Evolutionary conservation across 106 monocot genomes (phyloP).

Genomic region (Ottelia alismoides): DNA sequence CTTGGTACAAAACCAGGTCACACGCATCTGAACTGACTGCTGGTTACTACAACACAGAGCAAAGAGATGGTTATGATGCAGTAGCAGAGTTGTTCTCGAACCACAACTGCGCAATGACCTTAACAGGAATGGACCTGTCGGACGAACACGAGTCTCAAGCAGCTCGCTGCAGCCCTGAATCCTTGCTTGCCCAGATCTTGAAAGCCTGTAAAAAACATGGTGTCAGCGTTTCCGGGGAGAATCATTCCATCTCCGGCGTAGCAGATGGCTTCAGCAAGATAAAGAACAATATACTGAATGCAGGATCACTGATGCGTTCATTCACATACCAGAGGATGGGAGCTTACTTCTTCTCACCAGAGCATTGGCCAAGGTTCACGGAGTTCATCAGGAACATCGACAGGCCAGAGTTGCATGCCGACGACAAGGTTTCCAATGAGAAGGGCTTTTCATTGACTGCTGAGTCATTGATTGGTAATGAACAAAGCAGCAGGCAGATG

Average conservation of each 20-base stretch:
- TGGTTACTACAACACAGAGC: conserved; percentile 40
- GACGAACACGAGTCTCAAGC: conserved; percentile 16
- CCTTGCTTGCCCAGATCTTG: conserved; percentile 32
- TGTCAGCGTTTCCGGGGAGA: conserved; percentile 49
- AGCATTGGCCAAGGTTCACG: conserved; percentile 14
- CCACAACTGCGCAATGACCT: conserved; percentile 23
- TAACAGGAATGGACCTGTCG: conserved; percentile 32
- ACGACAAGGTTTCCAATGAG: not conserved
- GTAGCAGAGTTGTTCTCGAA: conserved; percentile 35
- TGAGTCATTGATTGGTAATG: not conserved
- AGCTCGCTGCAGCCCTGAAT: conserved; percentile 27
- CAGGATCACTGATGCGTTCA: not conserved
- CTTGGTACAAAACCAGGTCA: conserved; percentile 35
- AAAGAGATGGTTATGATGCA: conserved; percentile 39
- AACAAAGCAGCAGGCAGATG: too few relatives aligned
- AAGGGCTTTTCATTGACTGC: not conserved
- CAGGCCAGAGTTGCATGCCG: conserved; percentile 1
- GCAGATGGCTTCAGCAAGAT: conserved; percentile 15
- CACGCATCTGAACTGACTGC: conserved; percentile 42
- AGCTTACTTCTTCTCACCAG: conserved; percentile 17
- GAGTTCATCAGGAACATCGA: conserved; percentile 4
- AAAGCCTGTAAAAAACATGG: conserved; percentile 27
- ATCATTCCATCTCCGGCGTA: conserved; percentile 8
- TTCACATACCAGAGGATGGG: conserved; percentile 54
- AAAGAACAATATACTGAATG: conserved; percentile 13